phyloP scores from a whole-genome alignment of 2,329 filamentous ascomycete species.

The Stagonosporopsis tanaceti region DNA sequence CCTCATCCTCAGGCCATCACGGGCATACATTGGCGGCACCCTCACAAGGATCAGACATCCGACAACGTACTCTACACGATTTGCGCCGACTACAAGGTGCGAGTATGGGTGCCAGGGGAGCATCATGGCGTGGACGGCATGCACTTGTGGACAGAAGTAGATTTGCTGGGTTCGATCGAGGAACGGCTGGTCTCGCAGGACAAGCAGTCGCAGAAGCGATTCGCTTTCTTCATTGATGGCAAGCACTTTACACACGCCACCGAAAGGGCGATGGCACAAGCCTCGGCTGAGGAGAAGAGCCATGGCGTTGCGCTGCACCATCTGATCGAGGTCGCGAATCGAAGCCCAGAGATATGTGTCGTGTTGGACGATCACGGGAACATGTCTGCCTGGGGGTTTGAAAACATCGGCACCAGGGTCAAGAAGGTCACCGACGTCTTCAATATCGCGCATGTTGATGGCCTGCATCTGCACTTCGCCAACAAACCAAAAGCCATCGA shows the following conservation, averaged over 20 bases:
- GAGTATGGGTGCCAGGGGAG: slow-evolving; percentile 84
- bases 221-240: slow-evolving; percentile 83
- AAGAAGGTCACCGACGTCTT: slow-evolving; percentile 76
- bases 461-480: slow-evolving; percentile 55
- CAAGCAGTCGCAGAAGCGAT: slow-evolving; percentile 60
- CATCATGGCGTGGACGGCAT: slow-evolving; percentile 74
- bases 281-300: slow-evolving; percentile 65
- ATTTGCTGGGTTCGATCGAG: slow-evolving; percentile 76
- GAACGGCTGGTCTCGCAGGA: slow-evolving; percentile 56
- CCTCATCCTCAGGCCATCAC: slow-evolving; percentile 85
- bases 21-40: slow-evolving; percentile 83
- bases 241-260: slow-evolving; percentile 80
- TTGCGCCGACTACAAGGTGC: slow-evolving; percentile 79
- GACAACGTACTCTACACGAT: slow-evolving; percentile 92
- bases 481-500: slow-evolving; percentile 41
- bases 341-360: slow-evolving; percentile 85
- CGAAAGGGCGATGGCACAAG: slow-evolving; percentile 74
- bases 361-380: slow-evolving; percentile 83
- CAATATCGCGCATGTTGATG: slow-evolving; percentile 81
- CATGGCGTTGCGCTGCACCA: slow-evolving; percentile 79
- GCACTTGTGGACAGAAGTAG: slow-evolving; percentile 80
- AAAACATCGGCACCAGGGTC: slow-evolving; percentile 79
- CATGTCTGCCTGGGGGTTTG: slow-evolving; percentile 92
- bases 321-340: slow-evolving; percentile 84
- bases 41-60: slow-evolving; percentile 76